Conservation (phyloP, 2,329 filamentous ascomycete species). For the Beauveria brongniartii region DNA sequence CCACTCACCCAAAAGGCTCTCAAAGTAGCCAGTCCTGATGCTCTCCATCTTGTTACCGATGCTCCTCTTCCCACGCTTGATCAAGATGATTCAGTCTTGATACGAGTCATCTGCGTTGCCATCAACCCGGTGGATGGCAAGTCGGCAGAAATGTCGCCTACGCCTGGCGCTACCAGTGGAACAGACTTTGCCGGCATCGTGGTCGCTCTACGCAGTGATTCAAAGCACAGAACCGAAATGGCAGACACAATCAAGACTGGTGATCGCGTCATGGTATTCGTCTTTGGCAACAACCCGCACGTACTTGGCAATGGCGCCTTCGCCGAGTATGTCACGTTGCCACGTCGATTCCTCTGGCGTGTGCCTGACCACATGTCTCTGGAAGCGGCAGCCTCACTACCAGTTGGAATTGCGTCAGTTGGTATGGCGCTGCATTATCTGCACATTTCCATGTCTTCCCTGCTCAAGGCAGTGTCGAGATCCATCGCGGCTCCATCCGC, state of each 20-base stretch:
- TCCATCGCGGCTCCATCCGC: neutral
- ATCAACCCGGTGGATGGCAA: constrained; percentile 9
- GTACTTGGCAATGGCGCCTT: neutral
- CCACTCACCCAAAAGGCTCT: neutral
- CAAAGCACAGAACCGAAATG: neutral
- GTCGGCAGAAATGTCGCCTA: neutral
- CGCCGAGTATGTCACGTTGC: neutral
- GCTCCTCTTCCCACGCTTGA: neutral
- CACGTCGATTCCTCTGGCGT: neutral
- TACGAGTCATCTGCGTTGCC: neutral
- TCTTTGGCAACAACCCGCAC: neutral
- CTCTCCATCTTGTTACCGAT: neutral
- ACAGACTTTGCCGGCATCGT: neutral
- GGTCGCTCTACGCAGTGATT: neutral
- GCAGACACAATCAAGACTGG: neutral
- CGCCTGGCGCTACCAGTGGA: neutral
- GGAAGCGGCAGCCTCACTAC: neutral
- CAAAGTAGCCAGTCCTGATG: neutral
- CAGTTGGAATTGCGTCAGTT: neutral
- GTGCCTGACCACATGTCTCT: neutral
- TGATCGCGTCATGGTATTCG: neutral
- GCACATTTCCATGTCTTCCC: neutral
- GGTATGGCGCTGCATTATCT: neutral
- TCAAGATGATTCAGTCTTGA: neutral
- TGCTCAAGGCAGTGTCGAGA: neutral